phyloP scores from a whole-genome alignment of 2,329 filamentous ascomycete species.

The Lachnellula arida region DNA sequence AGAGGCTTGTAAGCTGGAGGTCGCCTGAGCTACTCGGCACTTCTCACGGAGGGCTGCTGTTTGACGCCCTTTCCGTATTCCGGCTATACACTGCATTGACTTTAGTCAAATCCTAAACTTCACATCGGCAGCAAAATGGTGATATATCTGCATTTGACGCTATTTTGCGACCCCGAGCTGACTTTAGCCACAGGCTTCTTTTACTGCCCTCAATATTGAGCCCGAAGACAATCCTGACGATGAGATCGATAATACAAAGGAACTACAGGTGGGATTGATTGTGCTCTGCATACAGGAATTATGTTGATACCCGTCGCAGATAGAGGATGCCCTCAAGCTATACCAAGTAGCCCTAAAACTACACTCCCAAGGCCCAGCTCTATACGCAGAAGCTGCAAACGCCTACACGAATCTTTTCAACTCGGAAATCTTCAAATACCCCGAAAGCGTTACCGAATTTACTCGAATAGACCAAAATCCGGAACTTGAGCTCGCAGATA shows the following conservation, averaged over 20 bases:
- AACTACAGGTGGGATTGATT: constrained; percentile 62
- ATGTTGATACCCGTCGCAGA: constrained; percentile 40
- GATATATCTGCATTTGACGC: neutral
- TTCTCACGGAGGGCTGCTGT: too few species aligned
- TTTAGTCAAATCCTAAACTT: too few species aligned
- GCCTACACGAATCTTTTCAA: constrained; percentile 83
- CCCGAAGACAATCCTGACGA: constrained; percentile 86
- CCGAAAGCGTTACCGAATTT: constrained; percentile 81
- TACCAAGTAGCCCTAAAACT: constrained; percentile 89
- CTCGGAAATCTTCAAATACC: constrained; percentile 91
- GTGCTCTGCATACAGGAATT: neutral
- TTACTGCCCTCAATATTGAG: constrained; percentile 89
- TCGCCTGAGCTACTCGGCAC: too few species aligned
- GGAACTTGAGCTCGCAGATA: constrained; percentile 45
- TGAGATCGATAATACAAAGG: constrained; percentile 90
- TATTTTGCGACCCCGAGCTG: neutral
- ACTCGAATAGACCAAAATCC: constrained; percentile 60
- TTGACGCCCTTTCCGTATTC: too few species aligned
- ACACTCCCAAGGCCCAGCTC: constrained; percentile 78
- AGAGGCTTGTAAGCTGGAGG: too few species aligned
- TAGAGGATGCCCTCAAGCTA: constrained; percentile 92
- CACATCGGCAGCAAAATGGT: neutral
- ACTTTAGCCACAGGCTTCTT: constrained; percentile 36
- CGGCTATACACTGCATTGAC: too few species aligned
- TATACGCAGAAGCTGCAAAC: constrained; percentile 68